Evolutionary conservation across 495 filamentous ascomycete species (phyloP), one percentile per base, ranked within the genome.

Genomic region (Hypoxylon cercidicola): DNA sequence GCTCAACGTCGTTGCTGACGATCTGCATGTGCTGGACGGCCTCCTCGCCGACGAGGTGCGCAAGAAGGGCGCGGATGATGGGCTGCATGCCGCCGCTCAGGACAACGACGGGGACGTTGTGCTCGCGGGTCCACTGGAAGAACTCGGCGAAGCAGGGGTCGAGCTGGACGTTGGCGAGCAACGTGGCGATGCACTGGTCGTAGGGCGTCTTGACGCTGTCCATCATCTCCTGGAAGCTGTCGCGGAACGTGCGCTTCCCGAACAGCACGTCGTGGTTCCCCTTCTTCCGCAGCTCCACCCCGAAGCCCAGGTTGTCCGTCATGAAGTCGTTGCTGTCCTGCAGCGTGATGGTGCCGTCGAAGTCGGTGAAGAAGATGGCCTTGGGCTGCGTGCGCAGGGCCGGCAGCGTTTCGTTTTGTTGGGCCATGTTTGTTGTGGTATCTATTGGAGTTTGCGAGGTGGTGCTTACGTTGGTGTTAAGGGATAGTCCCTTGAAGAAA

Each of bases 361-460:
- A 98, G 76, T 98, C 94, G 39, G 93, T 94, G 81, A 97, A 98
- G 82, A 98, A 96, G 77, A 98, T 95, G 80, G 89, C 88, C 74
- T 92, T 90, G 30, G 90, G 90, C 66, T 85, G 84, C 13, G 86
- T 89, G 65, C 81, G 78, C 77, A 93, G 75, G 21, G 82, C 82
- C 3, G 82, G 81, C 6, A 84, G 76, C n/a, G 72, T 39, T 16
- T 55, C 51, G 45, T 52, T 67, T 1, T 32, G 43, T 23, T 59
- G 62, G n/a, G 55, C 32, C 71, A 71, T 71, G 20, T 23, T 32
- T 52, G n/a, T 47, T 25, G 43, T 11, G 13, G 8, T 11, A 2
- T 48, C 25, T 30, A 48, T 6, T 23, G 3, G 4, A 5, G 8
- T 4, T 10, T 15, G 12, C 19, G 19, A 13, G 44, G 16, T 46